phyloP scores from a whole-genome alignment of 768 basidiomycete species.

The Infundibulicybe gibba region DNA sequence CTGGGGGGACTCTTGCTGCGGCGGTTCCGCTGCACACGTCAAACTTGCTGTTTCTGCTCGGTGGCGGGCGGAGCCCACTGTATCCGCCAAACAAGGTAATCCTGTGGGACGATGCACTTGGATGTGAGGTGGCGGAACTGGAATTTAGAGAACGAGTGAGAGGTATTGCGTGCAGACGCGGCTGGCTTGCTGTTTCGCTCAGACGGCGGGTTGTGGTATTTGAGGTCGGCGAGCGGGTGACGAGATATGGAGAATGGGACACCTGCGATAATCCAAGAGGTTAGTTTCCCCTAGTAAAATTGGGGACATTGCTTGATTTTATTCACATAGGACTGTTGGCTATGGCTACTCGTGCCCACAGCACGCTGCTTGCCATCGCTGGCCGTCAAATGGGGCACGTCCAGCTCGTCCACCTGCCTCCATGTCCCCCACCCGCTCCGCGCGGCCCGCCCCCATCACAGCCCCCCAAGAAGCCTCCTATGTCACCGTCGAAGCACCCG shows the following conservation, averaged over 20 bases:
- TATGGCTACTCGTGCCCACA: slow-evolving; percentile 71
- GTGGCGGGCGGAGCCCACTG: slow-evolving; percentile 82
- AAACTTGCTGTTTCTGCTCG: slow-evolving; percentile 81
- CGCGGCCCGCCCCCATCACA: slow-evolving; percentile 52
- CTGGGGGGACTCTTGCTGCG: slow-evolving; percentile 73
- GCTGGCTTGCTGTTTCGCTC: slow-evolving; percentile 81
- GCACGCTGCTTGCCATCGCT: slow-evolving; percentile 83
- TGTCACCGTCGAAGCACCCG: slow-evolving; percentile 56
- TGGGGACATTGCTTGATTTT: not conserved
- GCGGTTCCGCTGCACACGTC: slow-evolving; percentile 79
- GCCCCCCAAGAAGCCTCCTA: slow-evolving; percentile 52
- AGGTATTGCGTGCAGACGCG: slow-evolving; percentile 75
- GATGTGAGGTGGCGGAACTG: slow-evolving; percentile 80
- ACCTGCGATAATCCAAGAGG: slow-evolving; percentile 86
- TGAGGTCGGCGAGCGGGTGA: slow-evolving; percentile 58
- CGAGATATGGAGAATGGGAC: slow-evolving; percentile 75
- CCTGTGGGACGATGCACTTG: slow-evolving; percentile 79
- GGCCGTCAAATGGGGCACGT: slow-evolving; percentile 87
- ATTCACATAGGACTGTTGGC: slow-evolving; percentile 60
- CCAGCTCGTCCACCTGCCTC: slow-evolving; percentile 81
- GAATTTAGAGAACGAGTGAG: slow-evolving; percentile 85
- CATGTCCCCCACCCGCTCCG: slow-evolving; percentile 60
- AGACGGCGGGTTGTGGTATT: slow-evolving; percentile 79
- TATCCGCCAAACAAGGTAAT: slow-evolving; percentile 93
- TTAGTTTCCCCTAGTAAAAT: slow-evolving; percentile 25